A percentile compares a stretch with the other conserved stretches of the same genome.
Evolutionary conservation across 2,329 filamentous ascomycete species (phyloP).

Genomic region (Trichoderma sp.): DNA sequence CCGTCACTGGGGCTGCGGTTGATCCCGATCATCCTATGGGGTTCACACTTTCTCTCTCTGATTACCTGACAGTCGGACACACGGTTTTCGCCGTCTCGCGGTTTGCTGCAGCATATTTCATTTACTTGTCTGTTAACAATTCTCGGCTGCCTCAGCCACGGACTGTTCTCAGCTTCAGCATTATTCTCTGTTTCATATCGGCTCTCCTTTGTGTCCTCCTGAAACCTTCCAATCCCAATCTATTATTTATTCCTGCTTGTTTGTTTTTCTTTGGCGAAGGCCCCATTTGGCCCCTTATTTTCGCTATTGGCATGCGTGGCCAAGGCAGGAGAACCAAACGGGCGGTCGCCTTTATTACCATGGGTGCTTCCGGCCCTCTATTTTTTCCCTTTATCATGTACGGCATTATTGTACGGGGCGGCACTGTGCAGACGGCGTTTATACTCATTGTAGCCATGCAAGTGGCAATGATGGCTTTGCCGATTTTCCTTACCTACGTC

Average conservation of each 20-base stretch:
- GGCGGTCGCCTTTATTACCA: slow-evolving; percentile 74
- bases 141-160: slow-evolving; percentile 60
- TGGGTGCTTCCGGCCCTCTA: slow-evolving; percentile 69
- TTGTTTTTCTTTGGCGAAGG: slow-evolving; percentile 79
- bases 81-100: slow-evolving; percentile 70
- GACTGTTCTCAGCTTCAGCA: slow-evolving; percentile 64
- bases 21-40: slow-evolving; percentile 37
- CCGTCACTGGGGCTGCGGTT: slow-evolving; percentile 25
- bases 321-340: slow-evolving; percentile 78
- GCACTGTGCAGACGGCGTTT: slow-evolving; percentile 62
- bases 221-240: slow-evolving; percentile 43
- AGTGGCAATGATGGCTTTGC: slow-evolving; percentile 45
- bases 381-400: slow-evolving; percentile 74
- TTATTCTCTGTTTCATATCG: slow-evolving; percentile 58
- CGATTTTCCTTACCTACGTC: slow-evolving; percentile 47
- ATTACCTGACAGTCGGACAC: slow-evolving; percentile 71
- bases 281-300: slow-evolving; percentile 79
- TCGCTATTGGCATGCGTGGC: slow-evolving; percentile 74
- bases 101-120: slow-evolving; percentile 63
- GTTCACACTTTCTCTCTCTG: slow-evolving; percentile 54
- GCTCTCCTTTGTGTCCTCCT: slow-evolving; percentile 48
- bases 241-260: slow-evolving; percentile 59
- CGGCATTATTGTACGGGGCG: slow-evolving; percentile 58
- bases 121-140: slow-evolving; percentile 52
- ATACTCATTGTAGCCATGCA: slow-evolving; percentile 58